A percentile compares a stretch with the other conserved stretches of the same genome.
These are phyloP conservation scores for Breynia disticha DNA, from an alignment of 441 rosid genomes.

Conservation along the genomic window DNA sequence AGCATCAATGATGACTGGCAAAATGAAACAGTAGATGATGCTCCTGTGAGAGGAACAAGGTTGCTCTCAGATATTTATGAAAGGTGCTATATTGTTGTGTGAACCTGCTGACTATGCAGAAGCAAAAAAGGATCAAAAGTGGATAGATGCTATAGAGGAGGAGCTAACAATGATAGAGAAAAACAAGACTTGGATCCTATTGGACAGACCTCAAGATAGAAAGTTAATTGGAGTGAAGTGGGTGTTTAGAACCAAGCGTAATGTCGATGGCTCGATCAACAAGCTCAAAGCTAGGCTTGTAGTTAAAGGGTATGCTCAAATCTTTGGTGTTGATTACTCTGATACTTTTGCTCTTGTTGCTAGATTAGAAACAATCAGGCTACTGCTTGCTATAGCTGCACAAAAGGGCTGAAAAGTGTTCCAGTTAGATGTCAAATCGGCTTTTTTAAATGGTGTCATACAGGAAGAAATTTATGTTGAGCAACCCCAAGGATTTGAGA, in stretches of 20 bases:
- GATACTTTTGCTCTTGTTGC: background rate
- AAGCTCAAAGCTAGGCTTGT: conserved; percentile 8
- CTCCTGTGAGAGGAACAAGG: background rate
- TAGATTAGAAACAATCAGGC: background rate
- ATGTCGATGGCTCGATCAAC: background rate
- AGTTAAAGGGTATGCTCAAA: conserved; percentile 9
- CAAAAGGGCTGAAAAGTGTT: background rate
- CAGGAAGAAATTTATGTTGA: conserved; percentile 5
- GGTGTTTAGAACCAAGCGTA: conserved; percentile 5
- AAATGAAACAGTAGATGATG: background rate
- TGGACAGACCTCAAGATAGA: background rate
- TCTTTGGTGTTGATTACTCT: background rate
- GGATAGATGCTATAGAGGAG: conserved; percentile 4
- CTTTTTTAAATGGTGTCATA: conserved; percentile 6
- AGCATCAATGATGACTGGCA: background rate
- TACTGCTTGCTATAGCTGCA: background rate
- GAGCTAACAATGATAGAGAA: background rate
- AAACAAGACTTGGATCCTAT: conserved; percentile 3
- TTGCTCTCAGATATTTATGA: background rate
- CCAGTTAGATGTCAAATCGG: conserved; percentile 1
- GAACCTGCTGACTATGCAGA: conserved; percentile 5
- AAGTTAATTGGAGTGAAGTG: conserved; percentile 6
- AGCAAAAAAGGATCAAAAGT: background rate
- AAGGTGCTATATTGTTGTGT: conserved; percentile 1
- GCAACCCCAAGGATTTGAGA: conserved; percentile 3